Evolutionary conservation across 2,329 filamentous ascomycete genomes (phyloP), one percentile per base, ranked within the genome.

Genomic region (Fulvia fulva): DNA sequence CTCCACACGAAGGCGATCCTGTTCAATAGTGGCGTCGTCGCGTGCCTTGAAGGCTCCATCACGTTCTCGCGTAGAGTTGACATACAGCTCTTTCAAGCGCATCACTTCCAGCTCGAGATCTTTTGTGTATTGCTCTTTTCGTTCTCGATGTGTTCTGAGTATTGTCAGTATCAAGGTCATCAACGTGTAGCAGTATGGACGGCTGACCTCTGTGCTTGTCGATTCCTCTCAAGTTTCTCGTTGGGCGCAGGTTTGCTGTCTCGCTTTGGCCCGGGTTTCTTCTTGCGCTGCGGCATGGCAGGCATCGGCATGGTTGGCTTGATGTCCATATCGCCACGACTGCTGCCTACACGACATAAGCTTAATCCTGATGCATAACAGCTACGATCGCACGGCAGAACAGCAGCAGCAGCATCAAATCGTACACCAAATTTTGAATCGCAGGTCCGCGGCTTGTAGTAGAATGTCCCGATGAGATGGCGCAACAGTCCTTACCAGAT

Each of bases 101-200:
- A 62, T 53, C 22, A 66, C 58, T 49, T 66, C 64, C 16, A 63
- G 46, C 37, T 66, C 64, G 16, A 66, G 57, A 12, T 64, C 64
- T 45, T 66, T 66, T 8, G 64, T 66, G 49, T 66, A 66, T 46
- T 64, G 59, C 51, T 66, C 64, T 52, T 66, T 66, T 14, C 64
- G 58, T 50, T 66, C 64, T 26, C 64, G 62, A 26, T 66, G 64
- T 21, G 62, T 63, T 54, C 64, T 66, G 51, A 1, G 5, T 8
- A 16, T 45, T 22, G n/a, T 53, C 25, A 53, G 43, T 44, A n/a
- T 44, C 22, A 22, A 9, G 23, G 55, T 11, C 14, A 12, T 30
- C 19, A 14, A 1, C n/a, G n/a, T n/a, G n/a, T n/a, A n/a, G 16
- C 14, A 8, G 28, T 3, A 26, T 7, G 6, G n/a, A 9, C 21